A percentile compares a stretch with the other conserved stretches of the same genome.
These are phyloP conservation scores for Entoloma clypeatum DNA, from an alignment of 1,284 basidiomycete genomes.

Conservation along the genomic window DNA sequence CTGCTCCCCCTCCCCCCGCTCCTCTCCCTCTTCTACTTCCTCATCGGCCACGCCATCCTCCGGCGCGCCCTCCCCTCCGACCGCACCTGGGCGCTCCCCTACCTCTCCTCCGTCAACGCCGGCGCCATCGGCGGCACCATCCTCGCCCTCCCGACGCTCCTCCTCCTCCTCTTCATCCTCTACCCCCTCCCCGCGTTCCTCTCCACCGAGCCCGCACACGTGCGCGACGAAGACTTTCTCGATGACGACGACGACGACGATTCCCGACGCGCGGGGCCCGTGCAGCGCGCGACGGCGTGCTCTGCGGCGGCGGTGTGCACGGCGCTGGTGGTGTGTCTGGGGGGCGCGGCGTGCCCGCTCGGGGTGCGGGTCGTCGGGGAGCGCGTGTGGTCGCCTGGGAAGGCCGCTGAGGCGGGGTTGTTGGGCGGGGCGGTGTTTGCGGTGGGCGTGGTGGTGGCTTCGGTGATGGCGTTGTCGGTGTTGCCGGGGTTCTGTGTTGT, in stretches of 20 bases:
- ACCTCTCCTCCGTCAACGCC: conserved; percentile 25
- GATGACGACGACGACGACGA: background rate
- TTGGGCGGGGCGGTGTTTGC: too few relatives aligned
- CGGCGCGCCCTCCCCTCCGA: conserved; percentile 2
- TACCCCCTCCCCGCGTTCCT: background rate
- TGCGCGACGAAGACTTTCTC: conserved; percentile 2
- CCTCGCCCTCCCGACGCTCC: conserved; percentile 3
- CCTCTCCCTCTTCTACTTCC: conserved; percentile 25
- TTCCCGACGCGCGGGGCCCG: background rate
- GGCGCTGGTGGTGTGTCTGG: too few relatives aligned
- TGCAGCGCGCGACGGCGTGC: background rate
- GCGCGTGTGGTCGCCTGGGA: too few relatives aligned
- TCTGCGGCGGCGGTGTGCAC: background rate
- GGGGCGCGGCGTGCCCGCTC: too few relatives aligned
- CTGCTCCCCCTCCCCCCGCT: conserved; percentile 29
- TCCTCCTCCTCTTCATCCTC: conserved; percentile 2
- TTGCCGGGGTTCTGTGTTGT: too few relatives aligned
- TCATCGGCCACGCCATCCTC: conserved; percentile 27
- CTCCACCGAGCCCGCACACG: conserved; percentile 2
- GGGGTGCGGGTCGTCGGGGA: too few relatives aligned
- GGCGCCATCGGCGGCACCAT: conserved; percentile 18
- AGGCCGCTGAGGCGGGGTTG: too few relatives aligned
- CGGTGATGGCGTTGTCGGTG: too few relatives aligned
- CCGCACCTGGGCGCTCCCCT: conserved; percentile 5
- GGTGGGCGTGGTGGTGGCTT: too few relatives aligned